Evolutionary conservation across 371 early-diverging fungal species (phyloP).

Genomic region (Modicella reniformis): DNA sequence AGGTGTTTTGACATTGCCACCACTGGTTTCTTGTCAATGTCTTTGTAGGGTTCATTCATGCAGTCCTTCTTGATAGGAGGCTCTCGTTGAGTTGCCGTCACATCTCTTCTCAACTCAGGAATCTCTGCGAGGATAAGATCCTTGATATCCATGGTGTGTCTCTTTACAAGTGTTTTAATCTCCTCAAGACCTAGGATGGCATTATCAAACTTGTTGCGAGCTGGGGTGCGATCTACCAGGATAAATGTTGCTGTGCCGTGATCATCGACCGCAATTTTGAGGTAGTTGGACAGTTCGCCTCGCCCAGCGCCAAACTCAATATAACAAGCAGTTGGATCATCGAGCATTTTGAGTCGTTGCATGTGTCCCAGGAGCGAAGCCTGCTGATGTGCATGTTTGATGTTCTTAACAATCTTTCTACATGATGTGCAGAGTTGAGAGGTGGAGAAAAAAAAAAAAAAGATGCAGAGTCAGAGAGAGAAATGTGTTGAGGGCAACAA

Average conservation of each 20-base stretch:
- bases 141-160: slow-evolving; percentile 84
- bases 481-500: too few relatives aligned
- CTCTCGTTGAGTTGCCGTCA: slow-evolving; percentile 40
- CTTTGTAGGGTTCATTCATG: slow-evolving; percentile 4
- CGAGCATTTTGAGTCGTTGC: slow-evolving; percentile 66
- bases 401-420: slow-evolving; percentile 58
- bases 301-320: slow-evolving; percentile 88
- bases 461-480: too few relatives aligned
- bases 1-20: slow-evolving; percentile 89
- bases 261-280: slow-evolving; percentile 70
- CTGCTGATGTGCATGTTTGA: slow-evolving; percentile 78
- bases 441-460: too few relatives aligned
- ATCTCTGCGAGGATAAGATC: slow-evolving; percentile 69
- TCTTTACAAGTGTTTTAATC: slow-evolving; percentile 62
- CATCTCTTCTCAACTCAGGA: slow-evolving; percentile 44
- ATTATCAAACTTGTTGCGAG: slow-evolving; percentile 71
- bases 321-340: slow-evolving; percentile 66
- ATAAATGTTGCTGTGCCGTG: slow-evolving; percentile 69
- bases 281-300: slow-evolving; percentile 70
- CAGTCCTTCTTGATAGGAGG: slow-evolving; percentile 25
- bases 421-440: background rate
- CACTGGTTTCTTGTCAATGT: slow-evolving; percentile 56
- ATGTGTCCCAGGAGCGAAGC: slow-evolving; percentile 87
- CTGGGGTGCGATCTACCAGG: slow-evolving; percentile 82
- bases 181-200: slow-evolving; percentile 29